Base-by-base conservation (phyloP, 352 stramenopile genomes). In the Albugo candida region DNA sequence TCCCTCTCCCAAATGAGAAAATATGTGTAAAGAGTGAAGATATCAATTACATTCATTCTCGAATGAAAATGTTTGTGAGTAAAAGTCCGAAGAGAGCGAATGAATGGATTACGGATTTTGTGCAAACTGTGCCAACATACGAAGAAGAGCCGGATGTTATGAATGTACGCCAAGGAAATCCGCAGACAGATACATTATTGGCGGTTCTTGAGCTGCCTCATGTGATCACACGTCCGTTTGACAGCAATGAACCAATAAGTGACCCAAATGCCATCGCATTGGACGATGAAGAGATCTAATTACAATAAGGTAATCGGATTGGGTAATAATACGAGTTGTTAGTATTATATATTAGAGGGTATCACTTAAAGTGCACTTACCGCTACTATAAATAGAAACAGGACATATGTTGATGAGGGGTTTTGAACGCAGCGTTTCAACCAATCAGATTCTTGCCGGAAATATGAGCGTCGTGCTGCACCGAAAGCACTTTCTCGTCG, bases 101-200 rank as follows among this genome's bases (percentile, higher is more conserved):
- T 24, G 77, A 84, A 44, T 87, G 78, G 70, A 58, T 87, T 38
- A 63, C 63, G 11, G 71, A 86, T 21, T 94, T 94, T 54, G 63
- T 70, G 17, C 78, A 76, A 59, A 92, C 74, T 0, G 81, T 66
- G 19, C 69, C 77, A 16, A 55, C 63, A 12, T 70, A 83, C 38
- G 68, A 63, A 2, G 64, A 83, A 48, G 54, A 69, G 19, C 49
- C 59, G 5, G 44, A 49, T 38, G 56, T 45, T 52, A 52, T 39
- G 20, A 44, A 44, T 27, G 54, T 17, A 43, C 59, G 24, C 52
- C 61, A 47, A n/a, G 92, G 93, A 1, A 98, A 97, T 52, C 93
- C 88, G 6, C 93, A 98, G 56, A 98, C 93, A 1, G 94, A 98
- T 58, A 45, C 78, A 46, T 65, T 97, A 21, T 56, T 98, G 45